Percentiles rank a stretch among this genome's conserved stretches.
These are phyloP conservation scores for Dioszegia crocea DNA, from an alignment of 768 basidiomycete genomes.

Conservation along the genomic window DNA sequence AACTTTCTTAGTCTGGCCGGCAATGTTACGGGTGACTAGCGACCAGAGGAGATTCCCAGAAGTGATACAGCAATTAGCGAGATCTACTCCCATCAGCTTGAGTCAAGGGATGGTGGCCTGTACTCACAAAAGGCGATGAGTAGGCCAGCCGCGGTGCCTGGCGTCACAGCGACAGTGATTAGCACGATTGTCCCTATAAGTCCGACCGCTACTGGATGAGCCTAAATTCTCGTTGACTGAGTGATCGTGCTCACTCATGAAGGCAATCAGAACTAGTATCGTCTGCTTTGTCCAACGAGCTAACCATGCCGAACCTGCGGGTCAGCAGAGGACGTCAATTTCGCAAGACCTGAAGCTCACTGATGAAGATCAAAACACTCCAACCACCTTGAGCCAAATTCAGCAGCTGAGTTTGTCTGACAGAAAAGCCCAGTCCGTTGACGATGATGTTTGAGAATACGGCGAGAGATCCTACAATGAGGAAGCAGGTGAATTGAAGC, in stretches of 20 bases:
- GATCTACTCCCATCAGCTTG: constrained; percentile 9
- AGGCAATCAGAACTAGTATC: constrained; percentile 55
- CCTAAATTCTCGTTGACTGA: not conserved
- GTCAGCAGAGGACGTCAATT: too few relatives aligned
- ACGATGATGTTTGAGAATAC: constrained; percentile 59
- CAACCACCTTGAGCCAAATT: constrained; percentile 49
- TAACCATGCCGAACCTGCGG: constrained; percentile 22
- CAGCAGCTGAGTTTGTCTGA: constrained; percentile 56
- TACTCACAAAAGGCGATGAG: constrained; percentile 55
- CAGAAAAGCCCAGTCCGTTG: constrained; percentile 54
- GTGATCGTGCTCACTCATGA: constrained; percentile 45
- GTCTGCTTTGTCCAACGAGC: constrained; percentile 53
- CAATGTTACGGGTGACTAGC: constrained; percentile 32
- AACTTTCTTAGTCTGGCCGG: constrained; percentile 57
- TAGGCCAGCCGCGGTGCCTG: constrained; percentile 54
- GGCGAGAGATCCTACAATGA: constrained; percentile 56
- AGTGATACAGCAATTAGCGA: constrained; percentile 31
- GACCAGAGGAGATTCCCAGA: constrained; percentile 30
- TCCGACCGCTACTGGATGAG: constrained; percentile 50
- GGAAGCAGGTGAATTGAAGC: constrained; percentile 56
- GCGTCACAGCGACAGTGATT: constrained; percentile 53
- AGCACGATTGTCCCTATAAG: constrained; percentile 57
- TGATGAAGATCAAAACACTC: constrained; percentile 43
- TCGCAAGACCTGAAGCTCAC: constrained; percentile 4
- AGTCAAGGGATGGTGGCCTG: not conserved